Conservation (phyloP, 495 filamentous ascomycete species). For the Trichoderma gamsii region DNA sequence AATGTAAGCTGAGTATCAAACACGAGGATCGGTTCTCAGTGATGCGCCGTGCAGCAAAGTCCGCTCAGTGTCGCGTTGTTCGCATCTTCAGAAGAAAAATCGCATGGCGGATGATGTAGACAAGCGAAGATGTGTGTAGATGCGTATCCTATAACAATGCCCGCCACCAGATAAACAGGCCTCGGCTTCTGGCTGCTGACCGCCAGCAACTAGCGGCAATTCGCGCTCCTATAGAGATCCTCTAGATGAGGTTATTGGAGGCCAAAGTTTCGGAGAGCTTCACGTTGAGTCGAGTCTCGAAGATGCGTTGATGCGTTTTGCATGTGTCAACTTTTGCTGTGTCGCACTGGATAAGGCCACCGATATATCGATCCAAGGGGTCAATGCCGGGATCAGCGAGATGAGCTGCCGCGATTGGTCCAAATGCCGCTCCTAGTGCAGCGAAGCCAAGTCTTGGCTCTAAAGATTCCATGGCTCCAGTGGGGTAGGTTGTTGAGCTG, state of each 20-base stretch:
- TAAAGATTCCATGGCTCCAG: not conserved
- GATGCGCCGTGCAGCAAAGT: conserved; percentile 6
- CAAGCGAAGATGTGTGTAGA: not conserved
- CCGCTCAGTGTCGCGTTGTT: not conserved
- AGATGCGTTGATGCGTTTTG: not conserved
- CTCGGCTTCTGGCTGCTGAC: no score
- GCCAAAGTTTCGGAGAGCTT: not conserved
- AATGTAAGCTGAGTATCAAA: conserved; percentile 6
- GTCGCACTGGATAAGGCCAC: not conserved
- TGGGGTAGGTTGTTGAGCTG: not conserved
- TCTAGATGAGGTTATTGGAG: no score
- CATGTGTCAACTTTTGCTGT: not conserved
- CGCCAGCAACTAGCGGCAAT: no score
- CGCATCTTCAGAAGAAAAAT: not conserved
- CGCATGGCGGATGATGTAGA: not conserved
- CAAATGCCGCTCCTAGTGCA: not conserved
- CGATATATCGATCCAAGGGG: conserved; percentile 4
- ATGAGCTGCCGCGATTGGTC: conserved; percentile 10
- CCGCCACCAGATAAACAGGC: not conserved
- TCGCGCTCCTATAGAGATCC: no score
- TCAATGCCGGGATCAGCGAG: conserved; percentile 3
- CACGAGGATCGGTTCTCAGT: not conserved
- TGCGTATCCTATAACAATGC: not conserved
- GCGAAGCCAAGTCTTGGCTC: not conserved
- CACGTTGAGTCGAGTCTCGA: not conserved